Base-by-base conservation (phyloP, 768 basidiomycete genomes). In the Leucocoprinus leucothites region DNA sequence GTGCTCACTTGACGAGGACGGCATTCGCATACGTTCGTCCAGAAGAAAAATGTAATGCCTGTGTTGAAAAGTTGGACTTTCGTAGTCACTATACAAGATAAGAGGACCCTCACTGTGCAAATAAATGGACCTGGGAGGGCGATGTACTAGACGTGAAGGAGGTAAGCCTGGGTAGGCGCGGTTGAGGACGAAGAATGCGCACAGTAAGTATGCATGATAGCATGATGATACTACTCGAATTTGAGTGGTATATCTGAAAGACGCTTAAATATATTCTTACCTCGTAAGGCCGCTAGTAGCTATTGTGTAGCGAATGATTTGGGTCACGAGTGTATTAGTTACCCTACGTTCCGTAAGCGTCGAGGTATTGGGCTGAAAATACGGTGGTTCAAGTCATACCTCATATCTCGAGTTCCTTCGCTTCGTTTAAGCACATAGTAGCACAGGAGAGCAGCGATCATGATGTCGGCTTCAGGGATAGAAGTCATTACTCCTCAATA, bases 11-110 rank as follows among this genome's bases (percentile, higher is more conserved):
- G 1, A 59, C 58, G 9, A 63, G 57, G 14, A 63, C 44, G 13
- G 58, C 57, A 31, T 61, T 63, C 21, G 60, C 56, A 26, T 61
- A 63, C 48, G 61, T 59, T 13, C 62, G 57, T 3, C 62, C 62
- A 13, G 60, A 46, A 13, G 62, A 61, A 36, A 63, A 48, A 34
- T 61, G 58, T 26, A 63, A 47, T 3, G 57, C 59, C 62, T 63
- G 48, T 16, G 9, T 5, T 24, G 18, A 8, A n/a, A n/a, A n/a
- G n/a, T n/a, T 35, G 6, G 3, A 41, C 5, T 31, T 5, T n/a
- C 40, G 16, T 19, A 19, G 4, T 14, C 18, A 14, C 8, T 14
- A 8, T n/a, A 19, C 16, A 41, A n/a, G 16, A 19, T 16, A 16
- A 14, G 16, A 41, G 14, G 16, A 4, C 16, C 19, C 51, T 11